Evolutionary conservation across 108 stramenopile species (phyloP).

Genomic region (Cyclotella cryptica): DNA sequence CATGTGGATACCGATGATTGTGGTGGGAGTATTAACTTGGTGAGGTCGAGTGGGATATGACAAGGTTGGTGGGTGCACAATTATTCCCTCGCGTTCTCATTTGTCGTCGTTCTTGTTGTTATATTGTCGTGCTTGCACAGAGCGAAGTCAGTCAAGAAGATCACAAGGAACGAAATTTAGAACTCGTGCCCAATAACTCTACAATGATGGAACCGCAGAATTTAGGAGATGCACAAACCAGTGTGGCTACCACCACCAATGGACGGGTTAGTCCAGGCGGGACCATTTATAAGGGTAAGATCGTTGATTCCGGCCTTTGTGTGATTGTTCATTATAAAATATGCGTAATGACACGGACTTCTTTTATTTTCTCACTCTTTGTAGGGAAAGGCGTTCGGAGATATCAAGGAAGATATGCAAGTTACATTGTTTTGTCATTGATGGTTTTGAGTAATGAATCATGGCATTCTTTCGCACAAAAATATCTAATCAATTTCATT

Average conservation of each 20-base stretch:
- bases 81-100: no score
- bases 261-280: conserved; percentile 69
- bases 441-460: no score
- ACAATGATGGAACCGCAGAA: conserved; percentile 15
- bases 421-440: no score
- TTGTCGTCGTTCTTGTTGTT: no score
- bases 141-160: conserved; percentile 55
- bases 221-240: conserved; percentile 17
- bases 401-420: conserved; percentile 63
- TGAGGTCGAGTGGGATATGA: not conserved
- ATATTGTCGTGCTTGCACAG: no score
- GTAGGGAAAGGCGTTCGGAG: conserved; percentile 55
- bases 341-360: not conserved
- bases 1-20: conserved; percentile 66
- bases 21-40: conserved; percentile 47
- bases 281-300: conserved; percentile 60
- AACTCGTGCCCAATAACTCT: not conserved
- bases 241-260: conserved; percentile 15
- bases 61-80: no score
- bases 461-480: no score
- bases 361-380: not conserved
- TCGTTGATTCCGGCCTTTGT: not conserved
- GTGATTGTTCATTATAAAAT: not conserved
- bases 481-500: no score
- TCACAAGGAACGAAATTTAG: conserved; percentile 12